phyloP scores from a whole-genome alignment of 345 rosid species.

The Ceriops decandra region DNA sequence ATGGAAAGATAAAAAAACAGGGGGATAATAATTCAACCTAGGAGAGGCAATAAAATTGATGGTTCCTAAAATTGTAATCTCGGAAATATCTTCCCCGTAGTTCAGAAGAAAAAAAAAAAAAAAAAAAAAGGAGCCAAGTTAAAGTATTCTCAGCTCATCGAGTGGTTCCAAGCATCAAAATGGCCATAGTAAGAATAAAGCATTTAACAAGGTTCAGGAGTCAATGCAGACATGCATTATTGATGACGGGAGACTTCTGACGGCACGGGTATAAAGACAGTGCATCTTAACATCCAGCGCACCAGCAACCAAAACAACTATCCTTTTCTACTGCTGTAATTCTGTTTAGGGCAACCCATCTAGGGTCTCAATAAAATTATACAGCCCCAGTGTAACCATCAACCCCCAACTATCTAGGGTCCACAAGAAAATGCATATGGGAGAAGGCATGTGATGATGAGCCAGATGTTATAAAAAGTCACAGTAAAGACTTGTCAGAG shows the following conservation, averaged over 20 bases:
- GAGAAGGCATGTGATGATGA: conserved; percentile 61
- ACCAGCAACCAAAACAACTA: not conserved
- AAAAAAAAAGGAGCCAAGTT: conserved; percentile 3
- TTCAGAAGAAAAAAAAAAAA: not conserved
- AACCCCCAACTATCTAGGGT: conserved; percentile 48
- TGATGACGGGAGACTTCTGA: conserved; percentile 15
- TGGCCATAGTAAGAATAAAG: conserved; percentile 29
- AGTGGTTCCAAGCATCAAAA: conserved; percentile 23
- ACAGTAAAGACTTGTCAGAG: conserved; percentile 57
- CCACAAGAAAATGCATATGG: conserved; percentile 61
- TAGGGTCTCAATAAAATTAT: not conserved
- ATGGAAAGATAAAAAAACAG: too few species aligned
- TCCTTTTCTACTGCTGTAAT: not conserved
- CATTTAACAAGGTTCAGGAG: conserved; percentile 18
- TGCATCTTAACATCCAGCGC: conserved; percentile 4
- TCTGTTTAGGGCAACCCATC: not conserved
- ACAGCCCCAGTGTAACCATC: conserved; percentile 40
- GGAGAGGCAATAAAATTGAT: not conserved
- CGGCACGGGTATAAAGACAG: not conserved
- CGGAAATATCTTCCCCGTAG: conserved; percentile 3
- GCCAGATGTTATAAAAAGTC: conserved; percentile 53
- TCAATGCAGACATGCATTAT: conserved; percentile 1
- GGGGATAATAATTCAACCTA: not conserved
- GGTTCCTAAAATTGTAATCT: not conserved
- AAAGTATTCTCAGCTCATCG: not conserved